Base-by-base conservation (phyloP, 805 yeast species). In the Wickerhamomyces tratensis region DNA sequence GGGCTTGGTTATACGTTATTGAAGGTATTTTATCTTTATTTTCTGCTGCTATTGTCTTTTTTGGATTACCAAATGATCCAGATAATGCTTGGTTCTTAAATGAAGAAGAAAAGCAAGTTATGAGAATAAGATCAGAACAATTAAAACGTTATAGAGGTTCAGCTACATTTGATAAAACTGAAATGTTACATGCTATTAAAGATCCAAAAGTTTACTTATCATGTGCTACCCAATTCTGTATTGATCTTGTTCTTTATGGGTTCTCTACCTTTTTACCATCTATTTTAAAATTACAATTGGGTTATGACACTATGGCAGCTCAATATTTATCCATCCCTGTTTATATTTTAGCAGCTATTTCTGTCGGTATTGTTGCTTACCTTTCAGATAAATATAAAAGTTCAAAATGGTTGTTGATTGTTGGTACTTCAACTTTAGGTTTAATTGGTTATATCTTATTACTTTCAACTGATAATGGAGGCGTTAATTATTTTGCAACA, bases 191-290 rank as follows among this genome's bases (percentile, higher is more conserved):
- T 35, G 69, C 70, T 3, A 48, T 64, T 40, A 46, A 39, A 33
- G 75, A 71, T 44, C 57, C 62, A 38, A 64, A 65, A 45, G 58
- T 65, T 27, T 54, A 59, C 39, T 44, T 61, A 20, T 58, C 65
- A 29, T 58, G 62, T 41, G 43, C 55, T n/a, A 65, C 66, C 46
- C 74, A 70, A 49, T 70, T 72, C 49, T 68, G 74, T 53, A 66
- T 56, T 39, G 72, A 69, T 49, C 47, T 62, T 12, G 56, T 65
- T 7, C 51, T 68, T 33, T 72, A 68, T 48, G 76, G 76, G 10
- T 66, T 62, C 42, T 53, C 64, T 1, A 64, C 68, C 2, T 69
- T 68, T 43, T 52, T 67, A 39, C 72, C 74, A 9, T 55, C 64
- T 4, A 67, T 68, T 39, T 52, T 69, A 43, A 55, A 59, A 35